Percentiles rank a stretch among this genome's conserved stretches.
These are phyloP conservation scores for Raphanus sativus DNA, from an alignment of 345 rosid species.

Conservation along the genomic window DNA sequence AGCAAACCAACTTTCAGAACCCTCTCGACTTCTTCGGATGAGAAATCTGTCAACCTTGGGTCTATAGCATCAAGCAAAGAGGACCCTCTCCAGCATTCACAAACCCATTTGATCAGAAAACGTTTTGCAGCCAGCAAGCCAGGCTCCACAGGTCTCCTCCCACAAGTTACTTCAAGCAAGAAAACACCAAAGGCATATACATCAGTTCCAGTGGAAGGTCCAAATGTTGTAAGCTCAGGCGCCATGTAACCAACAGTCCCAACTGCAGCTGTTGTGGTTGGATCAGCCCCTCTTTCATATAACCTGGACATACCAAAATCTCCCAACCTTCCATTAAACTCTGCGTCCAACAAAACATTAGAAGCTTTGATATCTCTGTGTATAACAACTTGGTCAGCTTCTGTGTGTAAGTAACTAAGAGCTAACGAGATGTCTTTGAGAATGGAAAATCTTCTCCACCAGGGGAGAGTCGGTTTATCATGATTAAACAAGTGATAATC, in stretches of 20 bases:
- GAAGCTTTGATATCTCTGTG: conserved; percentile 59
- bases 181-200: conserved; percentile 50
- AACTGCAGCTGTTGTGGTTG: conserved; percentile 75
- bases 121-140: conserved; percentile 22
- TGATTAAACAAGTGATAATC: conserved; percentile 42
- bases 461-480: conserved; percentile 30
- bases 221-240: conserved; percentile 47
- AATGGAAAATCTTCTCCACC: conserved; percentile 47
- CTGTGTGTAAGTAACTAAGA: conserved; percentile 54
- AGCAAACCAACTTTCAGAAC: conserved; percentile 51
- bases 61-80: conserved; percentile 40
- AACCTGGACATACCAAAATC: conserved; percentile 94
- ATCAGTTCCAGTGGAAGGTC: conserved; percentile 45
- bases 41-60: conserved; percentile 40
- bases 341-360: conserved; percentile 53
- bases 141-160: conserved; percentile 72
- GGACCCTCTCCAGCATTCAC: conserved; percentile 39
- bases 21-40: conserved; percentile 40
- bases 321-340: conserved; percentile 73
- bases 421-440: conserved; percentile 45
- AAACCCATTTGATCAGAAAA: conserved; percentile 41
- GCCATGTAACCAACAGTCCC: conserved; percentile 73
- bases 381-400: conserved; percentile 53
- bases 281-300: conserved; percentile 66
- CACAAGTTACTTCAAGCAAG: conserved; percentile 54